Evolutionary conservation across 805 yeast species (phyloP).

Genomic region (Starmerella etchellsii): DNA sequence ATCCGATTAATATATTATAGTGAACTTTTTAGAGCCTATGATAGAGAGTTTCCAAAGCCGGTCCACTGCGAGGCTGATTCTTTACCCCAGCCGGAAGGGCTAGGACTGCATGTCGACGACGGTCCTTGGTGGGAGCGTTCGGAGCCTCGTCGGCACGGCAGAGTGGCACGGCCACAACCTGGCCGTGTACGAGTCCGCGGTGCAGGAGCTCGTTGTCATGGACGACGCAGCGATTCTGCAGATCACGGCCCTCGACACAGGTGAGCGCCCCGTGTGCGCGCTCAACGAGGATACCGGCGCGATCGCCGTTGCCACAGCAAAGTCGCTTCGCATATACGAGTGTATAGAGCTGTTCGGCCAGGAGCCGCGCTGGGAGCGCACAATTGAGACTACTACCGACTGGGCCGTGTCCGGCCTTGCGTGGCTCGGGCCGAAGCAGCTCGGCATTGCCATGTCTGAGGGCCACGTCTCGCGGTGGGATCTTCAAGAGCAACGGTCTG

Average conservation of each 20-base stretch:
- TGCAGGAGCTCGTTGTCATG: slow-evolving; percentile 59
- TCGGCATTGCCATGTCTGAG: slow-evolving; percentile 32
- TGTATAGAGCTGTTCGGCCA: slow-evolving; percentile 19
- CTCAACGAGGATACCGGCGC: slow-evolving; percentile 24
- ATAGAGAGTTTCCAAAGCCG: too few species aligned
- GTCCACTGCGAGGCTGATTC: too few species aligned
- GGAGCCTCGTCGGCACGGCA: slow-evolving; percentile 33
- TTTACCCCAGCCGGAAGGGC: too few species aligned
- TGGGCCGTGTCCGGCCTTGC: slow-evolving; percentile 34
- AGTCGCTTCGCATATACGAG: slow-evolving; percentile 19
- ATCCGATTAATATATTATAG: background rate
- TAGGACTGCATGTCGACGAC: too few species aligned
- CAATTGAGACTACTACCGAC: background rate
- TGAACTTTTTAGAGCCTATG: too few species aligned
- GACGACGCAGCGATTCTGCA: slow-evolving; percentile 46
- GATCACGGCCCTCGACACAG: slow-evolving; percentile 46
- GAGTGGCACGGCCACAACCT: slow-evolving; percentile 56
- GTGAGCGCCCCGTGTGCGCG: slow-evolving; percentile 39
- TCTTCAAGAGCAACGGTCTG: background rate
- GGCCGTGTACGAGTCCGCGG: slow-evolving; percentile 70
- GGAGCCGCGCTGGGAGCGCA: slow-evolving; percentile 10
- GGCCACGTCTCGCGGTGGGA: background rate
- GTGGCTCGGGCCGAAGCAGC: slow-evolving; percentile 43
- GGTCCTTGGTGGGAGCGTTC: background rate
- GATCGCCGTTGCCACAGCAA: slow-evolving; percentile 23